Base-by-base conservation (phyloP, 495 filamentous ascomycete genomes). In the Penicillium egyptiacum region DNA sequence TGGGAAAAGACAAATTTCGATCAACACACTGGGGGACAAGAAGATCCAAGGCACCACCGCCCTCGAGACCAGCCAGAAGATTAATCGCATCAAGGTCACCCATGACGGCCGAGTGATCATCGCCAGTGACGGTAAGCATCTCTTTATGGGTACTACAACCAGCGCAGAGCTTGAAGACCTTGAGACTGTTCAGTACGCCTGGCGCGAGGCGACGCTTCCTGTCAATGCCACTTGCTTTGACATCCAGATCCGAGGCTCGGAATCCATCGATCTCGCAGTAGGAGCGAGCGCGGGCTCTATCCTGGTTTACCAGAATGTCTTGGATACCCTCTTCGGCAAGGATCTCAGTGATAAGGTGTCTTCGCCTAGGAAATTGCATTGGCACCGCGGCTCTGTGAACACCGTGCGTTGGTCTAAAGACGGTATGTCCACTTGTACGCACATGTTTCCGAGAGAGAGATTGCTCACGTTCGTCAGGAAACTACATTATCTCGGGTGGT, bases 401-500 rank as follows among this genome's bases (percentile, higher is more conserved):
- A 80, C 88, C 9, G 78, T 96, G 40, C 92, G 91, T 67, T 97
- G 89, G 87, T 95, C 93, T 22, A 78, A 74, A 63, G 93, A 98
- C 80, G 95, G 94, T 94, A 82, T 62, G 84, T 69, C 51, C 39
- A 48, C 30, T 57, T 28, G 9, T 23, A 40, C 53, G 16, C 55
- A 41, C 4, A 19, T 52, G 39, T 39, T 41, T 17, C 33, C 10
- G 1, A 35, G 16, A 49, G 22, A 11, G 33, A 22, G n/a, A 22
- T 53, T 35, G 44, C 57, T 58, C 23, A 57, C 12, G 8, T 39
- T 53, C 20, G 42, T 64, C 51, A 96, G 92, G 92, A n/a, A 93
- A 96, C 63, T 98, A 98, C 66, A 70, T 98, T 31, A 86, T 98
- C 31, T 98, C 94, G 40, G 94, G 94, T 56, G 95, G 94, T 10